Base-by-base conservation (phyloP, 106 monocot species). In the Chionographis japonica region DNA sequence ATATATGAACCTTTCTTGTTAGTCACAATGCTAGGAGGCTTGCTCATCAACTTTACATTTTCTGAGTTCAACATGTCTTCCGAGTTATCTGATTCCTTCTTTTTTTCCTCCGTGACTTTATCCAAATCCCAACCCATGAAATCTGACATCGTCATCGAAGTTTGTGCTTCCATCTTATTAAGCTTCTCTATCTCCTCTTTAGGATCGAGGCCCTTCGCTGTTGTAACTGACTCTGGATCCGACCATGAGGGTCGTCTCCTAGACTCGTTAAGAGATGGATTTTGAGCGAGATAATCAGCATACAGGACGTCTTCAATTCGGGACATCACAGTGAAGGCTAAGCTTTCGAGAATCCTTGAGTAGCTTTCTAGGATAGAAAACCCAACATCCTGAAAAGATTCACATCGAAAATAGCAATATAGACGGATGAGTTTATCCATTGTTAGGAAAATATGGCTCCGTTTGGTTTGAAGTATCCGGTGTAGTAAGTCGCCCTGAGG, bases 101-200 rank as follows among this genome's bases (percentile, higher is more conserved):
- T 60, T 36, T 65, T 71, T 8, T 16, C 40, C 41, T 81, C 80
- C 8, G 60, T 66, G 37, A 81, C 83, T 12, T 87, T 78, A 5
- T 89, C 86, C 66, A 88, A 52, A 41, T 92, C 81, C 89, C 95
- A 92, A 0, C 80, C 92, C 84, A 97, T 97, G 80, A 89, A 97
- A 15, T 97, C 89, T 16, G 78, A 89, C 13, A 97, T 82, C 3
- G 95, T 92, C 86, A 86, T 89, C 4, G 89, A 89, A 27, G 57
- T 66, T 2, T 82, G 80, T 1, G 69, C 14, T 27, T 82, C 89
- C 69, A 69, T 63, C 43, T 55, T 54, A 20, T 75, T 89, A 7
- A 86, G 61, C 79, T 85, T 90, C 71, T 80, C 83, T 37, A 86
- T 68, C 83, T 90, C 89, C 37, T 80, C 85, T 50, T 60, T 77